phyloP scores from a whole-genome alignment of 352 stramenopile genomes.

The Globisporangium radiosum region DNA sequence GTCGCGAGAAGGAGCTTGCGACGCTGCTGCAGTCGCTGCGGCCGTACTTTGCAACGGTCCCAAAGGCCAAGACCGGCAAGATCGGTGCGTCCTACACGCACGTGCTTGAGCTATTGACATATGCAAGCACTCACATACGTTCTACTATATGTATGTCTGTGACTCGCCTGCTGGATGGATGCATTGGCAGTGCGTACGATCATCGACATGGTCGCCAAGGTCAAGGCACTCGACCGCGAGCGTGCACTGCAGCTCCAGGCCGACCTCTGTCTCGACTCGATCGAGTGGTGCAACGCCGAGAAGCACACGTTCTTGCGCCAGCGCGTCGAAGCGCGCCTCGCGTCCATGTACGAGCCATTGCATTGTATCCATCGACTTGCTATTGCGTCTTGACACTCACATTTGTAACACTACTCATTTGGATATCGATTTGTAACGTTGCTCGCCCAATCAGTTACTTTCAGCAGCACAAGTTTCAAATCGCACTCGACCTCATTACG shows the following conservation, averaged over 20 bases:
- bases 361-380: slow-evolving; percentile 1
- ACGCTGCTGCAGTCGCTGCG: slow-evolving; percentile 82
- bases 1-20: slow-evolving; percentile 81
- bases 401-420: background rate
- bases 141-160: background rate
- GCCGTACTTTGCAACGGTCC: slow-evolving; percentile 93
- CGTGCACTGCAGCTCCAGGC: slow-evolving; percentile 92
- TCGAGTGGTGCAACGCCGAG: slow-evolving; percentile 91
- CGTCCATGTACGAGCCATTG: slow-evolving; percentile 50
- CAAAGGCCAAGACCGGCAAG: slow-evolving; percentile 98
- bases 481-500: slow-evolving; percentile 92
- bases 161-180: background rate
- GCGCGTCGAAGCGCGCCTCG: slow-evolving; percentile 95
- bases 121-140: background rate
- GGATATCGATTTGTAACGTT: too few species aligned
- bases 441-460: slow-evolving; percentile 52
- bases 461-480: slow-evolving; percentile 87
- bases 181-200: slow-evolving; percentile 88
- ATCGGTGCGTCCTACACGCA: slow-evolving; percentile 63
- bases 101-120: too few species aligned
- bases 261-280: slow-evolving; percentile 94
- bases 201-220: slow-evolving; percentile 95
- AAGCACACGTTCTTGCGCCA: slow-evolving; percentile 98
- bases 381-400: background rate
- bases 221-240: slow-evolving; percentile 79